A percentile compares a stretch with the other conserved stretches of the same genome.
Evolutionary conservation across 805 yeast species (phyloP).

Genomic region (Suhomyces canberraensis): DNA sequence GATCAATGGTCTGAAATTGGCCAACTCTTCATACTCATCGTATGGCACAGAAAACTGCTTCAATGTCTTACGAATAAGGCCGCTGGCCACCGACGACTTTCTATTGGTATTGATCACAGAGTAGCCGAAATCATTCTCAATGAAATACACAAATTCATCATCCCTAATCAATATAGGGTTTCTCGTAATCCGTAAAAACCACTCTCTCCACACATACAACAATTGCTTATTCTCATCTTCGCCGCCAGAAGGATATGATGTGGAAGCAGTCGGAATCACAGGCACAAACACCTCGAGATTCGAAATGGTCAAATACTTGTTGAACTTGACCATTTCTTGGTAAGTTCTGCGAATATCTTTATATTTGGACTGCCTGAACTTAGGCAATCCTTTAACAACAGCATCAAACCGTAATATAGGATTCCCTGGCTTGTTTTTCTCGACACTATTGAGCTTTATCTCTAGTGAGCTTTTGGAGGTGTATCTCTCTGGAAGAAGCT

Average conservation of each 20-base stretch:
- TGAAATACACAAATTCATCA: slow-evolving; percentile 82
- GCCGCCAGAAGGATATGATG: slow-evolving; percentile 80
- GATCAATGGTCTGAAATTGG: slow-evolving; percentile 81
- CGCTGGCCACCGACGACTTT: slow-evolving; percentile 69
- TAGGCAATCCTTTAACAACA: slow-evolving; percentile 54
- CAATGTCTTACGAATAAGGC: slow-evolving; percentile 80
- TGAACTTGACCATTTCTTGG: slow-evolving; percentile 71
- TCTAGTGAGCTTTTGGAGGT: slow-evolving; percentile 41
- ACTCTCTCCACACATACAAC: slow-evolving; percentile 62
- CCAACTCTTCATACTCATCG: slow-evolving; percentile 78
- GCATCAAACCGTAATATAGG: slow-evolving; percentile 75
- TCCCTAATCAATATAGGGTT: slow-evolving; percentile 83
- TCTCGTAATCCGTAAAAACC: slow-evolving; percentile 73
- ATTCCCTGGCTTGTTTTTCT: slow-evolving; percentile 67
- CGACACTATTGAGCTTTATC: slow-evolving; percentile 65
- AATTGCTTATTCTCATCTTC: slow-evolving; percentile 71
- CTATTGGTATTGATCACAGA: slow-evolving; percentile 57
- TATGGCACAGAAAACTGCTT: slow-evolving; percentile 91
- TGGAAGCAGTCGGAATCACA: slow-evolving; percentile 69
- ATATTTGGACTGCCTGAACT: slow-evolving; percentile 67
- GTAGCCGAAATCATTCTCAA: slow-evolving; percentile 71
- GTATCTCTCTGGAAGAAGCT: slow-evolving; percentile 50
- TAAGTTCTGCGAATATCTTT: slow-evolving; percentile 78
- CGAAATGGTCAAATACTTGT: slow-evolving; percentile 72
- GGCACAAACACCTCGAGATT: slow-evolving; percentile 94